Evolutionary conservation across 345 rosid genomes (phyloP), one percentile per base, ranked within the genome.

Genomic region (Salix suchowensis): DNA sequence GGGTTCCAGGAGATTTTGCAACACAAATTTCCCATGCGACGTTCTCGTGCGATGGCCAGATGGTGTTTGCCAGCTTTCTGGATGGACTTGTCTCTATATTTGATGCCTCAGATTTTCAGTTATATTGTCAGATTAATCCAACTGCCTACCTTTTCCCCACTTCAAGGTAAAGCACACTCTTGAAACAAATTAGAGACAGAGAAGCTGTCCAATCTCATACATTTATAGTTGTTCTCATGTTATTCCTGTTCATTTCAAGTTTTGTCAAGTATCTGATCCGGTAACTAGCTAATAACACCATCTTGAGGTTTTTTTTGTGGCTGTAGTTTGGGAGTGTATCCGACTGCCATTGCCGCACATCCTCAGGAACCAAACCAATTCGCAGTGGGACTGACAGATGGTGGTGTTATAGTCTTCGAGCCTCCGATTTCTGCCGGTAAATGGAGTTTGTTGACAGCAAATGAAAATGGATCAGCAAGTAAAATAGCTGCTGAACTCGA

Each of bases 291-390:
- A 34, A 34, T 34, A 42, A 34, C 18, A 18, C 9, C 7, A 50
- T 39, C 16, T 64, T 11, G 42, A 2, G 7, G 28, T 34, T 68
- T 6, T 21, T 11, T 37, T 52, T 37, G 7, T 61, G 54, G 62
- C 67, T 67, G 85, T 87, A 82, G 87, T 28, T 15, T 48, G 6
- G 70, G 76, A 4, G 82, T 64, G 21, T 82, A 79, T 73, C 86
- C 83, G 0, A 1, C 18, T 15, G 78, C 77, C 15, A 72, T 85
- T 48, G 81, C 86, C 6, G 88, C 88, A 21, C 83, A 87, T 72
- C 89, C 88, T 1, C 65, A 70, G 42, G 75, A 76, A 65, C 84
- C 91, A 28, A 73, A 74, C 78, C 89, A 88, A 73, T 83, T 87
- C 65, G 80, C 88, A 2, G 68, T 81, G 23, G 87, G 88, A 76